Evolutionary conservation across 129 eudicot genomes (phyloP), one percentile per base, ranked within the genome.

Genomic region (Helichrysum umbraculigerum): DNA sequence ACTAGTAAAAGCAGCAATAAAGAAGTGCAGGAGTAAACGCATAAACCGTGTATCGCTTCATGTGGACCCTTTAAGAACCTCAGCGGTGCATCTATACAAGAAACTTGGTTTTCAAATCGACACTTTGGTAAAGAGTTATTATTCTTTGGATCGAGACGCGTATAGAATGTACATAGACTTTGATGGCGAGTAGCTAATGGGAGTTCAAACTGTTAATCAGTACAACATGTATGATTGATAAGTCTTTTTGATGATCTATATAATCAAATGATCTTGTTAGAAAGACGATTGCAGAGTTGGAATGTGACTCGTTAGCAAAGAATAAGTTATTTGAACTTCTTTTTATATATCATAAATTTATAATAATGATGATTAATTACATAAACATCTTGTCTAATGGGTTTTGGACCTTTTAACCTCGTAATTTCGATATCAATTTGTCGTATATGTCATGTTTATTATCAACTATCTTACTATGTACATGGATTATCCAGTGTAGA

Each of bases 111-210:
- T 94, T 57, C 86, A 81, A 74, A 89, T 89, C 54, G 98, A 94
- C 76, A 73, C 78, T 66, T 81, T 91, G 41, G 84, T 94, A 33
- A 84, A 72, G 60, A 77, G 86, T 51, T 94, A 94, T 83, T 94
- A 94, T 66, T 88, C 97, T 35, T 72, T 78, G 0, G 92, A 89
- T 68, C 88, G 98, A 50, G 80, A 91, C 83, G 98, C 98, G n/a
- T 90, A 85, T 81, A 89, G 98, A 84, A 94, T 94, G 98, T 94
- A 76, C 75, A 72, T 94, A 69, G 98, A 91, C 56, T 82, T 87
- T 54, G 87, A 79, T 50, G 56, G n/a, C 15, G 84, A 81, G 68
- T 88, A 73, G 79, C 71, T 12, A 76, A 16, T 0, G 0, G 21
- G 4, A 34, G 19, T 52, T 52, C 19, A 52, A 66, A 30, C n/a